These are phyloP conservation scores for Magnaporthales sp. DNA, from an alignment of 2,329 filamentous ascomycete genomes.

Conservation along the genomic window DNA sequence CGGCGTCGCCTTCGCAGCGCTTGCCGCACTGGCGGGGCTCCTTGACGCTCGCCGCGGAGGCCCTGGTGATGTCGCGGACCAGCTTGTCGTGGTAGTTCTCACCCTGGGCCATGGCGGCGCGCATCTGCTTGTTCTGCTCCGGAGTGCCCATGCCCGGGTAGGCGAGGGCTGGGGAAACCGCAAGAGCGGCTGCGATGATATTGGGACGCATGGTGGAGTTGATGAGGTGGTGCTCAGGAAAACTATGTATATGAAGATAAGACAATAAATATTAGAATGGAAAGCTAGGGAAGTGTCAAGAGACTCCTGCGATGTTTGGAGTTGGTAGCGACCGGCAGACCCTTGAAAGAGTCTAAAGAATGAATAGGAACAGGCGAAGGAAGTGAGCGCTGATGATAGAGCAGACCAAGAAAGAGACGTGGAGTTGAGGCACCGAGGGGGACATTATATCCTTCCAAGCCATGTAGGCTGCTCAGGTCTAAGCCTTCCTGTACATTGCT, in stretches of 20 bases:
- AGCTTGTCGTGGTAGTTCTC: slow-evolving; percentile 1
- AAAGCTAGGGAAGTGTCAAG: neutral
- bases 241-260: neutral
- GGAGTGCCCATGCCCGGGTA: slow-evolving; percentile 1
- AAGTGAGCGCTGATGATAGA: neutral
- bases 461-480: neutral
- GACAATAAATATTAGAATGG: neutral
- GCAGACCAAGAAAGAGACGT: neutral
- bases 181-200: neutral
- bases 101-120: neutral
- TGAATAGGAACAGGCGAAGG: neutral
- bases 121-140: neutral
- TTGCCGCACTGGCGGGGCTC: neutral
- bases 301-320: neutral
- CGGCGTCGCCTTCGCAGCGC: neutral
- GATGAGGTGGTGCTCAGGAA: neutral
- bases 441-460: neutral
- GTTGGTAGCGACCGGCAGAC: neutral
- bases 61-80: neutral
- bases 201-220: neutral
- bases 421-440: neutral
- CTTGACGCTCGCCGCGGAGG: neutral
- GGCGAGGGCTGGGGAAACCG: slow-evolving; percentile 1
- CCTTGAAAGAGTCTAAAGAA: neutral
- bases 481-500: neutral